A percentile compares a stretch with the other conserved stretches of the same genome.
Evolutionary conservation across 2,329 filamentous ascomycete species (phyloP).

Genomic region (Purpureocillium lavendulum): DNA sequence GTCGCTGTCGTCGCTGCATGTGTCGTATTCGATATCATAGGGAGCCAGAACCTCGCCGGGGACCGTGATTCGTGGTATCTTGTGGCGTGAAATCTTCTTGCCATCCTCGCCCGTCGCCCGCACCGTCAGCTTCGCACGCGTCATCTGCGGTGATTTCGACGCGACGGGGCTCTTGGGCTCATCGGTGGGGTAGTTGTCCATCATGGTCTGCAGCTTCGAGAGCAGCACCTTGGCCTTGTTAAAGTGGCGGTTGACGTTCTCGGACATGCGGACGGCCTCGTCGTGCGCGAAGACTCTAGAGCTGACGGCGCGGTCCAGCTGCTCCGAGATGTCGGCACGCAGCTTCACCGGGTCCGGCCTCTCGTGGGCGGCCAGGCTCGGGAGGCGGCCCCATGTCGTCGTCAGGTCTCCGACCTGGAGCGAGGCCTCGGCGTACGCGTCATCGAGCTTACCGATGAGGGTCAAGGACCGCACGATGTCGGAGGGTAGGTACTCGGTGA

Average conservation of each 20-base stretch:
- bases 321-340: slow-evolving; percentile 52
- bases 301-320: slow-evolving; percentile 43
- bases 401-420: slow-evolving; percentile 47
- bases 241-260: slow-evolving; percentile 55
- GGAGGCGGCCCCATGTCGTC: slow-evolving; percentile 47
- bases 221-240: slow-evolving; percentile 51
- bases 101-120: slow-evolving; percentile 34
- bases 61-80: slow-evolving; percentile 52
- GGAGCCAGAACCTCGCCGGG: slow-evolving; percentile 59
- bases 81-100: slow-evolving; percentile 36
- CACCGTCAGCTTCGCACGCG: slow-evolving; percentile 38
- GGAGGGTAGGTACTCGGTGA: slow-evolving; percentile 60
- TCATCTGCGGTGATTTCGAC: slow-evolving; percentile 45
- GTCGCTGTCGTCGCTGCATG: slow-evolving; percentile 44
- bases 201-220: slow-evolving; percentile 50
- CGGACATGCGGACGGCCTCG: slow-evolving; percentile 54
- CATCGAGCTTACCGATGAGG: slow-evolving; percentile 56
- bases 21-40: slow-evolving; percentile 56
- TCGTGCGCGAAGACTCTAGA: slow-evolving; percentile 51
- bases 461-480: slow-evolving; percentile 59
- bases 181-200: slow-evolving; percentile 50
- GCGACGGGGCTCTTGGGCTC: slow-evolving; percentile 43
- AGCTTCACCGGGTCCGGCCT: slow-evolving; percentile 41
- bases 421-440: slow-evolving; percentile 48
- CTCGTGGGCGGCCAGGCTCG: slow-evolving; percentile 35